Evolutionary conservation across 306 rosid species (phyloP).

Genomic region (Boehmeria nivea): DNA sequence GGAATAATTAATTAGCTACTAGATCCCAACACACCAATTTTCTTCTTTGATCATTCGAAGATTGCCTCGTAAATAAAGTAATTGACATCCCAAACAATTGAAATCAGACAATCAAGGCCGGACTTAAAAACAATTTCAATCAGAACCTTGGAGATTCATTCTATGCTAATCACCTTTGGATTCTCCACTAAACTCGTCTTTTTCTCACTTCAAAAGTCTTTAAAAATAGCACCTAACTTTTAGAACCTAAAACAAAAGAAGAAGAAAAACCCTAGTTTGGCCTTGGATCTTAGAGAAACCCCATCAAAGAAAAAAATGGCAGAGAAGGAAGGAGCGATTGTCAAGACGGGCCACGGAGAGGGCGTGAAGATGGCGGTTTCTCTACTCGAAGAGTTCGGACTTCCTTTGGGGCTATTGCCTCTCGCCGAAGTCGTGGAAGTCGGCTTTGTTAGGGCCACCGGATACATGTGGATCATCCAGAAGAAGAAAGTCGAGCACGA

Average conservation of each 20-base stretch:
- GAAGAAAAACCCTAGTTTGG: too few species aligned
- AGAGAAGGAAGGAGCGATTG: conserved; percentile 67
- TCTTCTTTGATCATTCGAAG: too few species aligned
- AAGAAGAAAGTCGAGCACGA: conserved; percentile 79
- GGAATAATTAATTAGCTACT: too few species aligned
- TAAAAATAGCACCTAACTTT: conserved; percentile 7
- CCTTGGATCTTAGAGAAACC: neutral
- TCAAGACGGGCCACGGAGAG: conserved; percentile 67
- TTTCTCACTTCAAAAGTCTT: neutral
- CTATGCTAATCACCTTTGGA: conserved; percentile 24
- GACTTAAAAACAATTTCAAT: neutral
- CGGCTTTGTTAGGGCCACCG: conserved; percentile 56
- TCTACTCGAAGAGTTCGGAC: conserved; percentile 58
- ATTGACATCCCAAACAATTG: neutral
- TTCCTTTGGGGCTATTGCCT: conserved; percentile 76
- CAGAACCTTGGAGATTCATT: conserved; percentile 21
- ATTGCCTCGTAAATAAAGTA: neutral
- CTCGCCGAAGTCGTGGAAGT: conserved; percentile 60
- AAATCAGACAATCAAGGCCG: conserved; percentile 6
- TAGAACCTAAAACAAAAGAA: neutral
- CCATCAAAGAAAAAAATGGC: conserved; percentile 37
- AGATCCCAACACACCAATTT: too few species aligned
- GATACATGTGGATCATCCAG: conserved; percentile 84
- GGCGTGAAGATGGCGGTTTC: conserved; percentile 47
- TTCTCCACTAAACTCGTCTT: conserved; percentile 32